Evolutionary conservation across 2,329 filamentous ascomycete species (phyloP), one percentile per base, ranked within the genome.

Genomic region (Thermoascus crustaceus): DNA sequence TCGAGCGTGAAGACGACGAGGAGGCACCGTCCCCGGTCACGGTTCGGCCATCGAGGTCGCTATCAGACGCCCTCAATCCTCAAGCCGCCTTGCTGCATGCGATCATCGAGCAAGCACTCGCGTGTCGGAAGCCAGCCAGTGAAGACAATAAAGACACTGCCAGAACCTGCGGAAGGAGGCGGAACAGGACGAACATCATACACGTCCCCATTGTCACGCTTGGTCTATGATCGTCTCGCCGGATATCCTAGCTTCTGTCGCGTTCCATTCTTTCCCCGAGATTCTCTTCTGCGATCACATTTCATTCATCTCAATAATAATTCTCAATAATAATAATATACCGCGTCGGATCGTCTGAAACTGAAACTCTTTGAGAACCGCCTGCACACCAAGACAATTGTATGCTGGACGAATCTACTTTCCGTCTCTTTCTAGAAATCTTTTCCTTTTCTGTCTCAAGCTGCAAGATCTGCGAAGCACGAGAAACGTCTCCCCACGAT

Each of bases 141-240:
- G 27, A 39, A 23, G 14, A 29, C 10, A 14, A 24, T 3, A 14
- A 30, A 7, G 24, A 23, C 33, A 8, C 9, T 11, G n/a, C 27
- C 7, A 13, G 31, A 23, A 18, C 25, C 4, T 22, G 16, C 23
- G 34, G 34, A 31, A 17, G 35, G n/a, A n/a, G 33, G 26, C 14
- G 18, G 5, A 36, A 22, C 30, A 33, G 22, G 14, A 31, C 30
- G 30, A 37, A 29, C 22, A 11, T 46, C 8, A 23, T 49, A 16
- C 45, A 49, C 23, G 35, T 47, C 13, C 46, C 46, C 8, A 32
- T 49, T 13, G 30, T 49, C 10, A 40, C 43, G n/a, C 34, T 49
- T n/a, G 37, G 37, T 10, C 14, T 34, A 16, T 34, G 22, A 34
- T n/a, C n/a, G n/a, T n/a, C n/a, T n/a, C n/a, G 20, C 26, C n/a